Conservation (phyloP, 306 rosid genomes). For the Cicer judaicum region DNA sequence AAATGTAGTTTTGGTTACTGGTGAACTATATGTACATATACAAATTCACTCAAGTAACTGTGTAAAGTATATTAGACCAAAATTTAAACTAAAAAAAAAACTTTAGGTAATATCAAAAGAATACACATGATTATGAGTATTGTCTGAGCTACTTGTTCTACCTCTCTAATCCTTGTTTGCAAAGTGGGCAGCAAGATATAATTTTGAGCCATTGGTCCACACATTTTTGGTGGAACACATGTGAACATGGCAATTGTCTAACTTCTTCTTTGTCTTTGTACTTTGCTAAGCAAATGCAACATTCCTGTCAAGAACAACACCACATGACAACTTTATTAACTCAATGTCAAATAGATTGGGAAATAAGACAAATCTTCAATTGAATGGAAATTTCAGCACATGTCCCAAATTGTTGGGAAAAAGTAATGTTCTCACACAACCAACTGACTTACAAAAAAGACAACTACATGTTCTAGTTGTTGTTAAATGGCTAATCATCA, state of each 20-base stretch:
- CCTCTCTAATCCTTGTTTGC: slow-evolving; percentile 81
- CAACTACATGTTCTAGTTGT: slow-evolving; percentile 11
- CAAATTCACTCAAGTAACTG: slow-evolving; percentile 77
- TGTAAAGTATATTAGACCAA: slow-evolving; percentile 48
- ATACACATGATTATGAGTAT: slow-evolving; percentile 1
- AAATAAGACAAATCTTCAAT: slow-evolving; percentile 17
- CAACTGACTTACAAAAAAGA: background rate
- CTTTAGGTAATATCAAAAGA: slow-evolving; percentile 8
- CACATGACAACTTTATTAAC: slow-evolving; percentile 33
- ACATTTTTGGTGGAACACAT: slow-evolving; percentile 82
- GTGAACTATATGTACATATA: slow-evolving; percentile 68
- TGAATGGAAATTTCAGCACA: background rate
- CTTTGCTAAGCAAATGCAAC: slow-evolving; percentile 89
- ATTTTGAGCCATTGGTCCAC: slow-evolving; percentile 94
- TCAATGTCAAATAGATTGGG: background rate
- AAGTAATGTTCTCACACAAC: background rate
- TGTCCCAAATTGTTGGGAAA: background rate
- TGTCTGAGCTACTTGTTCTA: slow-evolving; percentile 41
- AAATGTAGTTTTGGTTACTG: slow-evolving; percentile 63
- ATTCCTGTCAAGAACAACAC: slow-evolving; percentile 63
- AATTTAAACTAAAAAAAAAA: background rate
- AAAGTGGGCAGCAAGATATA: slow-evolving; percentile 88
- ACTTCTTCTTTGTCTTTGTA: slow-evolving; percentile 85
- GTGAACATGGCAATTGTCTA: slow-evolving; percentile 82
- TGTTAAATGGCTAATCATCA: background rate